Conservation (phyloP, 805 yeast species). For the Yarrowia divulgata region DNA sequence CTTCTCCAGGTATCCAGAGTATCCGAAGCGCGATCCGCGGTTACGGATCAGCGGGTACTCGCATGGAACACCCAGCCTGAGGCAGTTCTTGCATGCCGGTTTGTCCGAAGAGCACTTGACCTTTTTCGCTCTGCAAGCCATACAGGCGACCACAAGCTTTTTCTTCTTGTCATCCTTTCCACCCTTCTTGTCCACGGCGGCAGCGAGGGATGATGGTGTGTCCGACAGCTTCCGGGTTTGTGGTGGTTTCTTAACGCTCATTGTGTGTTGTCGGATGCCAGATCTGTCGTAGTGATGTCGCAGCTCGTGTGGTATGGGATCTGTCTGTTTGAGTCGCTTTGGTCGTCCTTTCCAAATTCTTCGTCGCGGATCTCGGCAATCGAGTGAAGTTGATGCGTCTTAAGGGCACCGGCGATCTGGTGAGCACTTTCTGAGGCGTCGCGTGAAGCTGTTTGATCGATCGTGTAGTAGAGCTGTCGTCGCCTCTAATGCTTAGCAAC, state of each 20-base stretch:
- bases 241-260: slow-evolving; percentile 36
- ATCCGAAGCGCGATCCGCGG: slow-evolving; percentile 51
- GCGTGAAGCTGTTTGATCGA: not conserved
- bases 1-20: slow-evolving; percentile 47
- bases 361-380: slow-evolving; percentile 7
- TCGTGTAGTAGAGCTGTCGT: not conserved
- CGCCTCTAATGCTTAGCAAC: not conserved
- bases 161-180: slow-evolving; percentile 41
- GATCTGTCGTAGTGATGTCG: not conserved
- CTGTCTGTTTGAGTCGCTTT: not conserved
- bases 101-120: slow-evolving; percentile 52
- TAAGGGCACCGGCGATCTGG: not conserved
- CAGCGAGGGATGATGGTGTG: slow-evolving; percentile 13
- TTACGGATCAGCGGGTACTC: slow-evolving; percentile 51
- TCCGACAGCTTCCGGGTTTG: slow-evolving; percentile 29
- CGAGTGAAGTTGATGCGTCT: not conserved
- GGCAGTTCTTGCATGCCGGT: slow-evolving; percentile 51
- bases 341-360: not conserved
- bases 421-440: not conserved
- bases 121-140: slow-evolving; percentile 51
- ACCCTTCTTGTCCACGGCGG: slow-evolving; percentile 4
- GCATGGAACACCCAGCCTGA: slow-evolving; percentile 49
- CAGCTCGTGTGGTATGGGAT: not conserved
- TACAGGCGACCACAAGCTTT: slow-evolving; percentile 50
- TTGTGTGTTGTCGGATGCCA: not conserved